Conservation (phyloP, 345 rosid genomes). For the Pugionium cornutum region DNA sequence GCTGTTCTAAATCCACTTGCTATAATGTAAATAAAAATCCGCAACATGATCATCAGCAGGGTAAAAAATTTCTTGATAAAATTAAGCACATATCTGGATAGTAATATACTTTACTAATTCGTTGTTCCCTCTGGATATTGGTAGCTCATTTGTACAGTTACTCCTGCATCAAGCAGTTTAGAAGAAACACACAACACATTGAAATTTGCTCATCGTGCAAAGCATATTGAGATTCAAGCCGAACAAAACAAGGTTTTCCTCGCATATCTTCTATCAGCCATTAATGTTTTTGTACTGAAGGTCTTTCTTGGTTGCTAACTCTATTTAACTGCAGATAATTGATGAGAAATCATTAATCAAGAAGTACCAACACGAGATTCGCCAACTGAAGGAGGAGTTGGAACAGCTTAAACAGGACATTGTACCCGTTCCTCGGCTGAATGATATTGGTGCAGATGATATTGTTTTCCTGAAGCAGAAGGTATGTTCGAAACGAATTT, state of each 20-base stretch:
- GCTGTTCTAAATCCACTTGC: conserved; percentile 9
- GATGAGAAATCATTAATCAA: conserved; percentile 98
- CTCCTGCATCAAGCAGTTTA: conserved; percentile 92
- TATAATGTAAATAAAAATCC: conserved; percentile 27
- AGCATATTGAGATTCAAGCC: conserved; percentile 97
- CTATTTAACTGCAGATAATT: conserved; percentile 63
- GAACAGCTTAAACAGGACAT: conserved; percentile 87
- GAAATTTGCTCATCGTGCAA: conserved; percentile 98
- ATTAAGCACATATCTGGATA: conserved; percentile 4
- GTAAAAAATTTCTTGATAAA: neutral
- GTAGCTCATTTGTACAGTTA: conserved; percentile 98
- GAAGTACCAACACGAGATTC: conserved; percentile 96
- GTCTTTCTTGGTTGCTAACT: conserved; percentile 29
- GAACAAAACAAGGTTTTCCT: conserved; percentile 81
- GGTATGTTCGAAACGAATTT: conserved; percentile 47
- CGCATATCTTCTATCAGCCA: conserved; percentile 12
- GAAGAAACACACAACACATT: conserved; percentile 99
- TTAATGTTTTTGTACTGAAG: conserved; percentile 2
- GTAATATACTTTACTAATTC: conserved; percentile 30
- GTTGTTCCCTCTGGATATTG: conserved; percentile 39
- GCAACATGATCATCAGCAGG: conserved; percentile 13
- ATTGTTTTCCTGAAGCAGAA: conserved; percentile 85
- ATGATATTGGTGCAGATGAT: conserved; percentile 69
- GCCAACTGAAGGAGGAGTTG: conserved; percentile 84
- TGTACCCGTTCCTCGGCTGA: conserved; percentile 66